These are phyloP conservation scores for Porphyra umbilicalis DNA, from an alignment of 31 red algal genomes.

Conservation along the genomic window DNA sequence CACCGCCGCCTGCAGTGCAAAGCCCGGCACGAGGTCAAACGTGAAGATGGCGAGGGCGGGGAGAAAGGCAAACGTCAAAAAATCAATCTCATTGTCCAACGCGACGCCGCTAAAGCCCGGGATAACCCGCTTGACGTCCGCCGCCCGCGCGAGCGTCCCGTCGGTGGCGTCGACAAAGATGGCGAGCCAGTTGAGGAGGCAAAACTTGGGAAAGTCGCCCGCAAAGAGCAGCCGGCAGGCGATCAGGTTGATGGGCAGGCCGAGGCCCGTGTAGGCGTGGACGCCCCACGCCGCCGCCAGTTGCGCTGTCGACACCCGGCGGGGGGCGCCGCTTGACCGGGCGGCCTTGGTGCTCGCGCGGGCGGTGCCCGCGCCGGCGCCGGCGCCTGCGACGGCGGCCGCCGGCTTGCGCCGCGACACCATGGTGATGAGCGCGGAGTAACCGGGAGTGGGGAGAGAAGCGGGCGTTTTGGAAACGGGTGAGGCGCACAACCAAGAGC, in stretches of 20 bases:
- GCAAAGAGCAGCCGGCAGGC: conserved; percentile 15
- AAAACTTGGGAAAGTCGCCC: conserved; percentile 35
- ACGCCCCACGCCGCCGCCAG: conserved; percentile 35
- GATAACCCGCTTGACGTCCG: conserved; percentile 47
- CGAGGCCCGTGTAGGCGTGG: conserved; percentile 48
- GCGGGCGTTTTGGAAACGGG: too few relatives aligned
- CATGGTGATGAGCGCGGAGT: too few relatives aligned
- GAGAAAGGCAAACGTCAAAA: conserved; percentile 47
- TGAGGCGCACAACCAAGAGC: too few relatives aligned
- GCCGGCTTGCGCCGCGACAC: too few relatives aligned
- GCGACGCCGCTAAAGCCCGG: conserved; percentile 53
- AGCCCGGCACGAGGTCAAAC: conserved; percentile 20
- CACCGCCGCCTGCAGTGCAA: background rate
- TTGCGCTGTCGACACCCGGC: background rate
- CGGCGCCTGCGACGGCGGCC: too few relatives aligned
- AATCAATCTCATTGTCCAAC: conserved; percentile 70
- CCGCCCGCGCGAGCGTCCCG: conserved; percentile 52
- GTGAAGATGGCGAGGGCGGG: conserved; percentile 33
- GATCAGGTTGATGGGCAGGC: conserved; percentile 43
- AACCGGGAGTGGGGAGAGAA: too few relatives aligned
- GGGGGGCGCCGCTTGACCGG: too few relatives aligned
- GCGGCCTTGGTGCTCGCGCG: too few relatives aligned
- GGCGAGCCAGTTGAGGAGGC: conserved; percentile 50
- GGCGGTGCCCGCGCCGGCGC: too few relatives aligned
- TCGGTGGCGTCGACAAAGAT: conserved; percentile 72